phyloP scores from a whole-genome alignment of 345 rosid species.

The Eucalyptus polybractea region DNA sequence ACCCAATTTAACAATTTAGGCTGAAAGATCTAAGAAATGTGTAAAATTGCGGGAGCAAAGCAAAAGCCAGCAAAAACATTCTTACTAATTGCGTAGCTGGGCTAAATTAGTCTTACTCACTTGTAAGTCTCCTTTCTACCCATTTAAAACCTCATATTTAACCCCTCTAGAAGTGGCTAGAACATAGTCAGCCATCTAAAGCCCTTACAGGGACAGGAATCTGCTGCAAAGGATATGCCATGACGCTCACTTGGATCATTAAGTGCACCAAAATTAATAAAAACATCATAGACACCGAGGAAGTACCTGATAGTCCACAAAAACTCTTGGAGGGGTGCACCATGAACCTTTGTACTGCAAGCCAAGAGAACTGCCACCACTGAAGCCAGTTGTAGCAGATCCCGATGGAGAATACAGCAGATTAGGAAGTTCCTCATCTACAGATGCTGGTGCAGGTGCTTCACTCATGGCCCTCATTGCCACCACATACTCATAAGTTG shows the following conservation, averaged over 20 bases:
- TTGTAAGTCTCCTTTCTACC: not conserved
- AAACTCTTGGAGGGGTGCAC: conserved; percentile 97
- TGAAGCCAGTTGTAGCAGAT: conserved; percentile 79
- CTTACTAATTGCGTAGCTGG: not conserved
- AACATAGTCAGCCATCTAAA: not conserved
- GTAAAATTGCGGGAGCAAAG: not conserved
- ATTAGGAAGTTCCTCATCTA: conserved; percentile 56
- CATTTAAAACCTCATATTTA: not conserved
- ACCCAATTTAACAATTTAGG: not conserved
- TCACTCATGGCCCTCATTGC: conserved; percentile 95
- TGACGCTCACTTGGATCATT: not conserved
- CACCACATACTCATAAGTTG: conserved; percentile 85
- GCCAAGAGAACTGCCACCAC: conserved; percentile 88
- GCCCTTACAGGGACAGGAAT: not conserved
- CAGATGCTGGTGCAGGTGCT: conserved; percentile 69
- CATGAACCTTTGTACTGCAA: conserved; percentile 78
- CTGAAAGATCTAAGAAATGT: not conserved
- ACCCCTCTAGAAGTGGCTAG: not conserved
- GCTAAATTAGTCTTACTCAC: not conserved
- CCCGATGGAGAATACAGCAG: conserved; percentile 73
- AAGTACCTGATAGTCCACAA: conserved; percentile 85
- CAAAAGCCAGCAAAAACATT: not conserved
- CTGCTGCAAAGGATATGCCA: not conserved
- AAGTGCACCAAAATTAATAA: not conserved
- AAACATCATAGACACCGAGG: not conserved